A percentile compares a stretch with the other conserved stretches of the same genome.
These are phyloP conservation scores for Pontederia crassipes DNA, from an alignment of 176 grass and related monocot genomes.

Conservation along the genomic window DNA sequence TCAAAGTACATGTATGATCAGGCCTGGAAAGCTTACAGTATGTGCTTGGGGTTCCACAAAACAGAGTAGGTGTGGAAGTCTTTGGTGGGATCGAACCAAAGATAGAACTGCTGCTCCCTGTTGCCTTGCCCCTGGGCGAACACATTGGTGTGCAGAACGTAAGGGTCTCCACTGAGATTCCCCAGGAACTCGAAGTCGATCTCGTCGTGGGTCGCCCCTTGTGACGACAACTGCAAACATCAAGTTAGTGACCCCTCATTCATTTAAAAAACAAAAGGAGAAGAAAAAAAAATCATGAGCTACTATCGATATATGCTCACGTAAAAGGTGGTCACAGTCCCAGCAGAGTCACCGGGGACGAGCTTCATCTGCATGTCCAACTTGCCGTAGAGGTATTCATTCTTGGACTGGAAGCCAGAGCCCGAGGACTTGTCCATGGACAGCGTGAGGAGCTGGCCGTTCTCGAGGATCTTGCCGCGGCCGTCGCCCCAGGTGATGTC, in stretches of 20 bases:
- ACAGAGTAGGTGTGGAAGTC: conserved; percentile 16
- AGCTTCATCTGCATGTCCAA: conserved; percentile 6
- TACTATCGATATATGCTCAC: not conserved
- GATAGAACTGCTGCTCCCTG: conserved; percentile 17
- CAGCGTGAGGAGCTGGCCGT: conserved; percentile 10
- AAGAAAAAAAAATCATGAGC: not conserved
- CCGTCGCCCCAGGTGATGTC: conserved; percentile 17
- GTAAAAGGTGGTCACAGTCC: conserved; percentile 11
- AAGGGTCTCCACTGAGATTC: conserved; percentile 12
- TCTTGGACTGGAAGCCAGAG: conserved; percentile 8
- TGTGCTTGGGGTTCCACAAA: conserved; percentile 5
- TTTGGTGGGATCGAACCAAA: conserved; percentile 19
- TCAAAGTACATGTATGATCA: not conserved
- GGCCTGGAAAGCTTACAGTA: not conserved
- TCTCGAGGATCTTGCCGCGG: conserved; percentile 3
- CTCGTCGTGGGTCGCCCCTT: conserved; percentile 6
- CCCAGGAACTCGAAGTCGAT: conserved; percentile 19
- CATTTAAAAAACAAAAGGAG: not conserved
- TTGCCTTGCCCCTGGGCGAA: conserved; percentile 6
- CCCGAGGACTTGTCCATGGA: conserved; percentile 1
- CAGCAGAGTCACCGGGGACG: conserved; percentile 2
- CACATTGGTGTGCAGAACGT: conserved; percentile 13
- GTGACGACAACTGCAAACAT: conserved; percentile 12
- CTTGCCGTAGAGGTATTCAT: not conserved
- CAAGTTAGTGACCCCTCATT: too few species aligned